These are phyloP conservation scores for Oryza officinalis DNA, from an alignment of 176 grass and related monocot species.

Conservation along the genomic window DNA sequence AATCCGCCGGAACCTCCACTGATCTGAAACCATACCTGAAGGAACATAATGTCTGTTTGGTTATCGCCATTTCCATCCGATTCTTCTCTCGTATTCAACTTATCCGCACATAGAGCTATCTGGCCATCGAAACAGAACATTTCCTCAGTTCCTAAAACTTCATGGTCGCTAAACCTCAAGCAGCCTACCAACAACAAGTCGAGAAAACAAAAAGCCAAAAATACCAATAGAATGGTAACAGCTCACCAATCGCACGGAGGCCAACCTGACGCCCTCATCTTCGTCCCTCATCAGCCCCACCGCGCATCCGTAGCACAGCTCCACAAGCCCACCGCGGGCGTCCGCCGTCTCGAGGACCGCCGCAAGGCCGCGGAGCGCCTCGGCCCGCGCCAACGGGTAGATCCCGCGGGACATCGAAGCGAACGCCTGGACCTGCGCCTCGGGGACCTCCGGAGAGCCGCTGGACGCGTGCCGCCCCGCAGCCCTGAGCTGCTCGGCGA, in stretches of 20 bases:
- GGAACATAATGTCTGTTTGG: constrained; percentile 62
- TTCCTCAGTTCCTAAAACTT: background rate
- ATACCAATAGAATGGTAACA: background rate
- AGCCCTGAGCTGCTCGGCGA: constrained; percentile 43
- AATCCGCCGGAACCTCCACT: background rate
- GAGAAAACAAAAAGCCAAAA: constrained; percentile 1
- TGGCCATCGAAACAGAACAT: constrained; percentile 33
- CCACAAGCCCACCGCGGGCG: constrained; percentile 20
- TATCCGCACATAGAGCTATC: constrained; percentile 57
- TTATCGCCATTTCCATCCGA: constrained; percentile 14
- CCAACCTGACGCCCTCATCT: constrained; percentile 58
- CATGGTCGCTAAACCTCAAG: background rate
- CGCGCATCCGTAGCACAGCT: constrained; percentile 49
- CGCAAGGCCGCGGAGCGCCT: constrained; percentile 56
- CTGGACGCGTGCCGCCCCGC: constrained; percentile 29
- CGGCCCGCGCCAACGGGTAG: constrained; percentile 59
- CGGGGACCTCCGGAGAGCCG: background rate
- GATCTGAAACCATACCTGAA: constrained; percentile 53
- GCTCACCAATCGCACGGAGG: constrained; percentile 70
- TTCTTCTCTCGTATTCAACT: constrained; percentile 45
- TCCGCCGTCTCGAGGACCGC: constrained; percentile 49
- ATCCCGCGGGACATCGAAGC: constrained; percentile 56
- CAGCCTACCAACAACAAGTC: constrained; percentile 4
- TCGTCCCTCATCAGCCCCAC: constrained; percentile 60
- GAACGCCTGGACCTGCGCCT: constrained; percentile 45